phyloP scores from a whole-genome alignment of 2,329 filamentous ascomycete species.

The Aspergillus pseudoterreus region DNA sequence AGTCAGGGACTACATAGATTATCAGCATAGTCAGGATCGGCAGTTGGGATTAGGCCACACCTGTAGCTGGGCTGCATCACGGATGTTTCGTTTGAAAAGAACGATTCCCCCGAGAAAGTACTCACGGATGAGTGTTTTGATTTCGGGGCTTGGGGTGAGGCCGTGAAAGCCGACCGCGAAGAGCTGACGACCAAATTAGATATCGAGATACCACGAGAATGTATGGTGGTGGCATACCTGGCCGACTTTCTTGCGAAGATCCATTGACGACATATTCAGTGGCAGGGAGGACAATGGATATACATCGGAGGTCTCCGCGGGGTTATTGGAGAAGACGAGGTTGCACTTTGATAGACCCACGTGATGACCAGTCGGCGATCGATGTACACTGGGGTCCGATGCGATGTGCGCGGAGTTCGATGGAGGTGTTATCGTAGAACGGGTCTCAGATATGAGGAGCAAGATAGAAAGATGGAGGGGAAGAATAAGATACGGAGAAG shows the following conservation, averaged over 20 bases:
- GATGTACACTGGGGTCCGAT: background rate
- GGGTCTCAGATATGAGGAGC: background rate
- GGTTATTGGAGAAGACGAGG: background rate
- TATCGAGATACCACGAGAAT: background rate
- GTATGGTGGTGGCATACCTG: constrained; percentile 23
- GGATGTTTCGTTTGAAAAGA: constrained; percentile 42
- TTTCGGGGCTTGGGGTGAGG: constrained; percentile 35
- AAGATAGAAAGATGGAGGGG: background rate
- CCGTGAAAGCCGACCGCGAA: constrained; percentile 46
- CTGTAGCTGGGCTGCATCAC: constrained; percentile 36
- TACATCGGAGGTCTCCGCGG: background rate
- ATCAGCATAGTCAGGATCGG: background rate
- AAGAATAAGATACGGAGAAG: background rate
- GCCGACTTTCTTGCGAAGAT: constrained; percentile 30
- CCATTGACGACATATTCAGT: constrained; percentile 16
- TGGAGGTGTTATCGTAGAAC: background rate
- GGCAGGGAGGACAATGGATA: background rate
- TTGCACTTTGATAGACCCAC: background rate
- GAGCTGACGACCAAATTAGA: constrained; percentile 25
- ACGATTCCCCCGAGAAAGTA: constrained; percentile 42
- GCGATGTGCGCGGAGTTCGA: too few species aligned
- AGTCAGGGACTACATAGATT: constrained; percentile 24
- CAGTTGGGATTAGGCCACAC: constrained; percentile 10
- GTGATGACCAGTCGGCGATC: background rate
- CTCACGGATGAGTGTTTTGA: constrained; percentile 41